Evolutionary conservation across 352 stramenopile species (phyloP), one percentile per base, ranked within the genome.

Genomic region (Globisporangium spiculum): DNA sequence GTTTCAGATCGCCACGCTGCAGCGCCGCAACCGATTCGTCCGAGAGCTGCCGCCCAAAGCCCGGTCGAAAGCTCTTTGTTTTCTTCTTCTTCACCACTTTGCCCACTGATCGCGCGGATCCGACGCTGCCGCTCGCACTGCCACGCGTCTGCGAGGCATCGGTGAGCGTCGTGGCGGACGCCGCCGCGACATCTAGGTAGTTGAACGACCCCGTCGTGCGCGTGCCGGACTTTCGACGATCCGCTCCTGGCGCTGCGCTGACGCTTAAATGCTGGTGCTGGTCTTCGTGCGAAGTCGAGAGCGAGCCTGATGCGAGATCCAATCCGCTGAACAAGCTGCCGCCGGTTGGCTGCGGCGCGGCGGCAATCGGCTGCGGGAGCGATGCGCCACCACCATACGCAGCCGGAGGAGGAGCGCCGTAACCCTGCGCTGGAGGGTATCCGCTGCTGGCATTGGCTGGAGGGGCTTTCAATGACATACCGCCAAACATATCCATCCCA

Each of bases 71-170:
- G 14, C 78, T 89, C 73, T 93, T 93, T 38, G 88, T 93, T 72
- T 94, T 96, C 67, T 93, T 93, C 75, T 91, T 91, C 75, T 92
- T 92, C 44, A 91, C 89, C 22, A 73, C 70, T 55, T 90, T 90
- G 12, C 72, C 71, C 63, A 77, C 82, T 4, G 75, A 75, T 0
- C 75, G 68, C 24, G 56, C 68, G 26, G 75, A 75, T 3, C 66
- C 75, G 3, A 64, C 48, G 5, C 38, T 56, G n/a, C 68, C 79
- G 8, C 73, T 71, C 3, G 72, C 71, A 16, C 65, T 73, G 67
- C 78, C 81, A 0, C 68, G 74, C 5, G 26, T 68, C 73, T 83
- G 26, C 10, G 20, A 41, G 18, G 57, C 67, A 65, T 36, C 70
- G 32, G 1, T 71, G 80, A 38, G 75, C 74, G 60, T 52, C 16